Percentiles rank a stretch among this genome's conserved stretches.
These are phyloP conservation scores for Neurospora sp. DNA, from an alignment of 2,329 filamentous ascomycete species.

Conservation along the genomic window DNA sequence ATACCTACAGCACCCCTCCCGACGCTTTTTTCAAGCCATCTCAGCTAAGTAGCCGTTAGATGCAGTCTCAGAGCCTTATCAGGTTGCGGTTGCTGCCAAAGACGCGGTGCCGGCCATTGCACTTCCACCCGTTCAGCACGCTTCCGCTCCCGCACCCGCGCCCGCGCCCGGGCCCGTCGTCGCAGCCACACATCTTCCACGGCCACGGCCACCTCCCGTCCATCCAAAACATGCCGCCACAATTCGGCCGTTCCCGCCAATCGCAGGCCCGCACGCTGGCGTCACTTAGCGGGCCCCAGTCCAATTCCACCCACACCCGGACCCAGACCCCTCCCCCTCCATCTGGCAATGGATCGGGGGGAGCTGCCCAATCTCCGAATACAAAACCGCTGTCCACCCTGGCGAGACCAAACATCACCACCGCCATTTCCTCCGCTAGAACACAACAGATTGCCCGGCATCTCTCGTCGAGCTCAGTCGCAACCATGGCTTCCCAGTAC, in stretches of 20 bases:
- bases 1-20: neutral
- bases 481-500: conserved; percentile 54
- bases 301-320: conserved; percentile 2
- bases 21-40: neutral
- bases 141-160: conserved; percentile 4
- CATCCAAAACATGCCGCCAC: conserved; percentile 14
- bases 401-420: conserved; percentile 3
- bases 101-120: neutral
- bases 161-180: neutral
- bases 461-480: conserved; percentile 29
- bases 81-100: neutral
- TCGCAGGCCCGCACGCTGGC: conserved; percentile 17
- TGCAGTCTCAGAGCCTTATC: neutral
- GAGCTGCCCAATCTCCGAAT: conserved; percentile 3
- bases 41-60: neutral
- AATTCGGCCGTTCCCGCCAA: conserved; percentile 16
- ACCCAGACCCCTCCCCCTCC: conserved; percentile 18
- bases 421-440: conserved; percentile 39
- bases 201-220: conserved; percentile 1
- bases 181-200: neutral
- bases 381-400: conserved; percentile 5
- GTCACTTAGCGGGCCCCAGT: conserved; percentile 16
- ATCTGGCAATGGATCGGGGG: conserved; percentile 3
- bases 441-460: conserved; percentile 47
- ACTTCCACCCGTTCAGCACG: conserved; percentile 9